phyloP scores from a whole-genome alignment of 228 moss, liverwort and hornwort species.

The Sphagnum magellanicum region DNA sequence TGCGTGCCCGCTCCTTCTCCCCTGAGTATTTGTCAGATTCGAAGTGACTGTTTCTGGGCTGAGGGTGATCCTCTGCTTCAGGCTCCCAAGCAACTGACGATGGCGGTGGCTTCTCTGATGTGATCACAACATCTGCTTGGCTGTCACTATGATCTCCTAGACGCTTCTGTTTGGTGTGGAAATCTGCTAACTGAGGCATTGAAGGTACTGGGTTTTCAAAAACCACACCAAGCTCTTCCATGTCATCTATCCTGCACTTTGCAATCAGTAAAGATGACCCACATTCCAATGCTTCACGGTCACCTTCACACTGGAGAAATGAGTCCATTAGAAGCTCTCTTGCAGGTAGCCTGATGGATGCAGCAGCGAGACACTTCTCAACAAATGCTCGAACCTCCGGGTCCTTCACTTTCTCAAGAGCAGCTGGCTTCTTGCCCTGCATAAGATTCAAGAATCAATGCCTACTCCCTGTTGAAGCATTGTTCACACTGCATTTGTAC shows the following conservation, averaged over 20 bases:
- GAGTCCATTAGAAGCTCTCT: slow-evolving; percentile 87
- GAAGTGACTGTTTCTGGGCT: slow-evolving; percentile 34
- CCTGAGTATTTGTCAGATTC: slow-evolving; percentile 19
- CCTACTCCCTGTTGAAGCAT: too few relatives aligned
- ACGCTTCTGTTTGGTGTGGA: slow-evolving; percentile 24
- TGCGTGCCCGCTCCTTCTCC: slow-evolving; percentile 45
- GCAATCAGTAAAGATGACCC: slow-evolving; percentile 45
- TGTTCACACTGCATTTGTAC: too few relatives aligned
- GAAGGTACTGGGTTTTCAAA: slow-evolving; percentile 33
- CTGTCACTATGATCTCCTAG: slow-evolving; percentile 28
- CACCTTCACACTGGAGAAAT: slow-evolving; percentile 65
- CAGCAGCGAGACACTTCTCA: slow-evolving; percentile 80
- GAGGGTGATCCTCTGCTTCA: slow-evolving; percentile 54
- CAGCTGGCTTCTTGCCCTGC: slow-evolving; percentile 94
- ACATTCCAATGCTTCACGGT: slow-evolving; percentile 53
- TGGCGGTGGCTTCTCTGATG: slow-evolving; percentile 38
- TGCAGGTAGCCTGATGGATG: slow-evolving; percentile 78
- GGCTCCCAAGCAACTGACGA: slow-evolving; percentile 46
- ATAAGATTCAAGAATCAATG: not conserved
- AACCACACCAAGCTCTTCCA: slow-evolving; percentile 60
- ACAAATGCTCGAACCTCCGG: slow-evolving; percentile 83
- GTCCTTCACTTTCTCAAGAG: slow-evolving; percentile 81
- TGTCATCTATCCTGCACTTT: slow-evolving; percentile 46
- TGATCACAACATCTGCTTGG: slow-evolving; percentile 26
- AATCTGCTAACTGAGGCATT: slow-evolving; percentile 29